Evolutionary conservation across 352 stramenopile genomes (phyloP), one percentile per base, ranked within the genome.

Genomic region (Phytophthora palmivora): DNA sequence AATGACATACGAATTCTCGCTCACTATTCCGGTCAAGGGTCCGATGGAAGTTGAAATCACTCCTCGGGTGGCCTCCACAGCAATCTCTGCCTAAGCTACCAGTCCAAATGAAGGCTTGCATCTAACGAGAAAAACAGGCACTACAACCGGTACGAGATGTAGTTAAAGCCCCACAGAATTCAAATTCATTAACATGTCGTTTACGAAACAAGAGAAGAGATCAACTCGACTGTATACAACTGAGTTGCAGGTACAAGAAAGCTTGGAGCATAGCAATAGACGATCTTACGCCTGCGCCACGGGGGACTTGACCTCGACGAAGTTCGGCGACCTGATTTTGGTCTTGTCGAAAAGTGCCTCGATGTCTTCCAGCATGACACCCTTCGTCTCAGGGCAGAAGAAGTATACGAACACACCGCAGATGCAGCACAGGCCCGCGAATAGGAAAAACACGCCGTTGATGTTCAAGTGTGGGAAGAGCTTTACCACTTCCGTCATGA

Each of bases 381-480:
- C 59, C 50, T 79, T 77, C 4, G 73, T 79, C 45, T 79, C 73
- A 3, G 67, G 70, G 22, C 70, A 82, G 19, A 78, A 60, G 43
- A 70, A 76, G 53, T 70, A 80, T 1, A 78, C 68, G 26, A 79
- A 83, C 5, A 72, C 39, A 1, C 54, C 63, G 16, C 61, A 80
- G 41, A 78, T 38, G 14, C 67, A 51, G 16, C 75, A 77, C 24
- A 74, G 54, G 15, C 51, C 75, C 1, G 72, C 70, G 52, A 89
- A 88, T 15, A 88, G 62, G 61, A 67, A 84, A 65, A 89, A 89
- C 15, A 82, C 74, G 24, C 74, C 74, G 66, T 79, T 68, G 58
- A 79, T 77, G 66, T 79, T 74, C n/a, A 79, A 46, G 33, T 69
- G 33, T 21, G 37, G 50, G 38, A 58, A 58, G 14, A 59, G 39